Evolutionary conservation across 1,139 yeast genomes (phyloP).

Genomic region (Diutina siamensis): DNA sequence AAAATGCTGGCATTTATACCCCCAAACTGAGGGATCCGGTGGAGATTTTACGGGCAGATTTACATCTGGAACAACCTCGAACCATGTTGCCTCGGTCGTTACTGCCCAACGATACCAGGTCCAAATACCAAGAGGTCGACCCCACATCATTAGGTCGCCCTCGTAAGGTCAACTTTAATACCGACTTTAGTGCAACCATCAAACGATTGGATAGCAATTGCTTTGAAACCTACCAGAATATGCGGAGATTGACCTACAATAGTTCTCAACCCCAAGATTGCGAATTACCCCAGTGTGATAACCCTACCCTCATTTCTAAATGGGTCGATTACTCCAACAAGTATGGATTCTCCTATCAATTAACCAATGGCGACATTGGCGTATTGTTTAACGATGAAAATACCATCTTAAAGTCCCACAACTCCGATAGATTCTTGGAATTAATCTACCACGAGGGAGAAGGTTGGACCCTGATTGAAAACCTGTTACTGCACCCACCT

Average conservation of each 20-base stretch:
- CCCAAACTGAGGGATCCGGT: slow-evolving; percentile 50
- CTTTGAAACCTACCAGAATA: slow-evolving; percentile 30
- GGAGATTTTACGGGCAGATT: slow-evolving; percentile 57
- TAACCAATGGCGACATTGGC: slow-evolving; percentile 87
- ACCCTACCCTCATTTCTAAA: slow-evolving; percentile 72
- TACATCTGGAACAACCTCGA: slow-evolving; percentile 58
- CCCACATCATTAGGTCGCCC: slow-evolving; percentile 23
- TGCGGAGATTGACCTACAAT: slow-evolving; percentile 20
- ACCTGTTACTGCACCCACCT: slow-evolving; percentile 45
- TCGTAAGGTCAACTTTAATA: slow-evolving; percentile 31
- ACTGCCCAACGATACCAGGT: slow-evolving; percentile 86
- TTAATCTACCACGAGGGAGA: slow-evolving; percentile 47
- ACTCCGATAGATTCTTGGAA: slow-evolving; percentile 52
- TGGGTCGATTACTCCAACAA: slow-evolving; percentile 98
- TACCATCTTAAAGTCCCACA: slow-evolving; percentile 60
- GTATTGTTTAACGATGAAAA: slow-evolving; percentile 79
- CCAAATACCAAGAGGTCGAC: slow-evolving; percentile 70
- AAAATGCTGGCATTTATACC: slow-evolving; percentile 50
- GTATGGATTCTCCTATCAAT: slow-evolving; percentile 90
- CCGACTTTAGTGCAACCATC: slow-evolving; percentile 29
- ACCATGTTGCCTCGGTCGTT: slow-evolving; percentile 75
- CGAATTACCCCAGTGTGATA: slow-evolving; percentile 36
- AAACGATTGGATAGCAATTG: slow-evolving; percentile 28
- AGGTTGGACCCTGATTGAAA: slow-evolving; percentile 69
- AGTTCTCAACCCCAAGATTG: slow-evolving; percentile 11